Percentiles rank a stretch among this genome's conserved stretches.
phyloP scores from a whole-genome alignment of 2,329 filamentous ascomycete genomes.

The Dothistroma pini region DNA sequence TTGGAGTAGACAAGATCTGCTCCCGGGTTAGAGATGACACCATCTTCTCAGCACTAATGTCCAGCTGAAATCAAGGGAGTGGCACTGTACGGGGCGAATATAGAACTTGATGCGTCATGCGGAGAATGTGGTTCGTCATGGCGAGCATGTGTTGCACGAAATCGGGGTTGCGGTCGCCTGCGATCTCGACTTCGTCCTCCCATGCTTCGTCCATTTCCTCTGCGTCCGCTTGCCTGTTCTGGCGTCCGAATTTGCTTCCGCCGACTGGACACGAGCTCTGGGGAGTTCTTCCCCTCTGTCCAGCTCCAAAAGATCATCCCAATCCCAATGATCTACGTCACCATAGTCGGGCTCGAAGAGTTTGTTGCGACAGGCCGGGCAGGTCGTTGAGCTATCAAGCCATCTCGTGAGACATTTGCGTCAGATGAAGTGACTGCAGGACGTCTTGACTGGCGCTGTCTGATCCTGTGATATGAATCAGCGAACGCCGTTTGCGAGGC shows the following conservation, averaged over 20 bases:
- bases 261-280: no score
- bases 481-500: neutral
- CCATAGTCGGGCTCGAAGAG: neutral
- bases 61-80: neutral
- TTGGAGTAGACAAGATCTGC: no score
- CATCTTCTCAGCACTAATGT: no score
- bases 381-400: neutral
- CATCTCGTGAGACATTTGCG: neutral
- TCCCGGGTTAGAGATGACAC: no score
- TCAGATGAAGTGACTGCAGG: neutral
- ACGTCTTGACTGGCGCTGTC: neutral
- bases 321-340: neutral
- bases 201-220: neutral
- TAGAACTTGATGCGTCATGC: neutral
- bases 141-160: neutral
- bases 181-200: neutral
- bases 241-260: no score
- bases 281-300: neutral
- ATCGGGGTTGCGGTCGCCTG: neutral
- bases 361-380: neutral
- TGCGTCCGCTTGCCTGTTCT: neutral
- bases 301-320: neutral
- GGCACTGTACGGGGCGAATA: neutral
- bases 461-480: neutral
- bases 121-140: neutral